These are phyloP conservation scores for Fraxinus platypoda DNA, from an alignment of 305 asterid genomes.

Conservation along the genomic window DNA sequence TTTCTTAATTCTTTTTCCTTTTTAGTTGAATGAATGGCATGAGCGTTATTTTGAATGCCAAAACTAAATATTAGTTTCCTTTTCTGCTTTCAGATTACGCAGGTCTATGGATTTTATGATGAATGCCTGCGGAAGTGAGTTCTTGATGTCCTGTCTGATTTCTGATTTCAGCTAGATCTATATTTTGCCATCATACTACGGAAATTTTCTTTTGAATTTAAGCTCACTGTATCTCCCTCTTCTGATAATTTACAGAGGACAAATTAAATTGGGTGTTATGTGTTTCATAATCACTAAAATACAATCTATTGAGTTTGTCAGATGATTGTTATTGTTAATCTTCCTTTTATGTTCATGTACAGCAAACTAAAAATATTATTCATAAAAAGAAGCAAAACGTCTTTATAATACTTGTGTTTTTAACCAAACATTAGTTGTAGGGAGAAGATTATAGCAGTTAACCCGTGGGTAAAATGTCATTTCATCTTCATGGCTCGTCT, in stretches of 20 bases:
- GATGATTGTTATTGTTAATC: neutral
- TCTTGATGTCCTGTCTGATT: constrained; percentile 21
- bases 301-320: neutral
- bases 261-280: neutral
- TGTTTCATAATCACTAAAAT: neutral
- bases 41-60: constrained; percentile 2
- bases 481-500: neutral
- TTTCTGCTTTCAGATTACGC: constrained; percentile 77
- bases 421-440: neutral
- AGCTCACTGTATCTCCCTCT: neutral
- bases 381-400: neutral
- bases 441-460: neutral
- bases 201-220: neutral
- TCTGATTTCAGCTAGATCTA: constrained; percentile 23
- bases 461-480: neutral
- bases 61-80: constrained; percentile 16
- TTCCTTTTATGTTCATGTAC: neutral
- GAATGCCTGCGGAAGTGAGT: constrained; percentile 98
- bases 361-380: neutral
- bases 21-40: neutral
- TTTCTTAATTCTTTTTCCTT: neutral
- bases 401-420: neutral
- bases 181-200: constrained; percentile 11
- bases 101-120: constrained; percentile 96
- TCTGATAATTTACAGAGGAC: neutral